These are phyloP conservation scores for Gastrolobium villosum DNA, from an alignment of 306 rosid species.

Conservation along the genomic window DNA sequence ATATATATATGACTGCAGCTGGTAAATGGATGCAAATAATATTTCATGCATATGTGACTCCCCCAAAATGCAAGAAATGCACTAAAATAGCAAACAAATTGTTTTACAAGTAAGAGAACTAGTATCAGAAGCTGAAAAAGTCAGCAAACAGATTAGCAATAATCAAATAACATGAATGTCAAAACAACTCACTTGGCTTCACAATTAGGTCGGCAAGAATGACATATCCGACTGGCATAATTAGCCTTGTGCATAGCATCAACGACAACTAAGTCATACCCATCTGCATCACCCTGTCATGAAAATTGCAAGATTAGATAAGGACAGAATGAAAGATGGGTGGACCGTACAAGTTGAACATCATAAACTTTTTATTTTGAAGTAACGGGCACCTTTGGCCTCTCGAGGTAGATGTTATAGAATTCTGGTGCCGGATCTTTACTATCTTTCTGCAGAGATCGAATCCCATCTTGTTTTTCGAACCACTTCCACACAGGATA, in stretches of 20 bases:
- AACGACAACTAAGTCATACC: slow-evolving; percentile 95
- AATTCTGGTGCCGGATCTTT: slow-evolving; percentile 98
- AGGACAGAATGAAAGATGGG: slow-evolving; percentile 26
- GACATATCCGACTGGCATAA: slow-evolving; percentile 98
- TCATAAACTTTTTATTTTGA: slow-evolving; percentile 36
- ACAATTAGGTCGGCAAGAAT: slow-evolving; percentile 97
- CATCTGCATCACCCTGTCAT: slow-evolving; percentile 97
- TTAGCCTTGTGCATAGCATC: slow-evolving; percentile 99
- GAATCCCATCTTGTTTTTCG: slow-evolving; percentile 99
- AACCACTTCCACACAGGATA: slow-evolving; percentile 99
- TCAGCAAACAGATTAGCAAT: slow-evolving; percentile 23
- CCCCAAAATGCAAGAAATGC: slow-evolving; percentile 29
- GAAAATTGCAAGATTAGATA: slow-evolving; percentile 36
- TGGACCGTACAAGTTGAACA: slow-evolving; percentile 33
- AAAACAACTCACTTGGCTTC: slow-evolving; percentile 90
- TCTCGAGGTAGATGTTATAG: slow-evolving; percentile 95
- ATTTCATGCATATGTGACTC: slow-evolving; percentile 11
- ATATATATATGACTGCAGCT: not conserved
- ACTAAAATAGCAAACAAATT: slow-evolving; percentile 21
- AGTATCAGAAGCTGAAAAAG: slow-evolving; percentile 19
- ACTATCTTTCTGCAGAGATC: slow-evolving; percentile 90
- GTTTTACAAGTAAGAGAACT: slow-evolving; percentile 20
- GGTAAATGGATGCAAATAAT: slow-evolving; percentile 19
- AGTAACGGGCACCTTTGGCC: slow-evolving; percentile 85
- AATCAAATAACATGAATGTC: slow-evolving; percentile 10